phyloP scores from a whole-genome alignment of 805 yeast genomes.

The Priceomyces melissophilus region DNA sequence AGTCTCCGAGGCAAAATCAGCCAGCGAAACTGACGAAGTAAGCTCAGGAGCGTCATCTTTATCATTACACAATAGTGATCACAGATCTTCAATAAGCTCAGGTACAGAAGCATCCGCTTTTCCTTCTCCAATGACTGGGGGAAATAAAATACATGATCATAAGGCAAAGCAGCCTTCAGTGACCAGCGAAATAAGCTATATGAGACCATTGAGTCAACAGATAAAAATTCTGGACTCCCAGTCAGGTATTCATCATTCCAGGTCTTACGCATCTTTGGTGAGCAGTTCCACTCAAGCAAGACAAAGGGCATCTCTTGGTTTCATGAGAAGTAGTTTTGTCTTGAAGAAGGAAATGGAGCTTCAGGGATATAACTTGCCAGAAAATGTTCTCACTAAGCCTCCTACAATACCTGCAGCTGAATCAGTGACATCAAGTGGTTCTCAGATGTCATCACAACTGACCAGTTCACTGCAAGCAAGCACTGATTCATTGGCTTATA shows the following conservation, averaged over 20 bases:
- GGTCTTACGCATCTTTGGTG: conserved; percentile 11
- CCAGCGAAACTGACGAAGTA: conserved; percentile 17
- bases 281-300: conserved; percentile 6
- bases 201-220: conserved; percentile 13
- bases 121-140: conserved; percentile 12
- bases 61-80: conserved; percentile 38
- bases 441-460: not conserved
- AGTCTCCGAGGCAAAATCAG: conserved; percentile 11
- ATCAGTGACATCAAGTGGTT: conserved; percentile 8
- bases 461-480: conserved; percentile 1
- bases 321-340: conserved; percentile 41
- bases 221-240: not conserved
- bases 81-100: conserved; percentile 34
- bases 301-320: conserved; percentile 38
- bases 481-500: conserved; percentile 8
- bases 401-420: conserved; percentile 18
- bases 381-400: conserved; percentile 23
- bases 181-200: conserved; percentile 15
- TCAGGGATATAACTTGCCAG: conserved; percentile 29
- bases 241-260: conserved; percentile 3
- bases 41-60: conserved; percentile 31
- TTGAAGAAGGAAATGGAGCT: conserved; percentile 40
- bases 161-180: conserved; percentile 11
- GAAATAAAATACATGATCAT: conserved; percentile 8
- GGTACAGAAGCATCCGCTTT: conserved; percentile 20